Conservation (phyloP, 805 yeast species). For the Myxozyma melibiosi region DNA sequence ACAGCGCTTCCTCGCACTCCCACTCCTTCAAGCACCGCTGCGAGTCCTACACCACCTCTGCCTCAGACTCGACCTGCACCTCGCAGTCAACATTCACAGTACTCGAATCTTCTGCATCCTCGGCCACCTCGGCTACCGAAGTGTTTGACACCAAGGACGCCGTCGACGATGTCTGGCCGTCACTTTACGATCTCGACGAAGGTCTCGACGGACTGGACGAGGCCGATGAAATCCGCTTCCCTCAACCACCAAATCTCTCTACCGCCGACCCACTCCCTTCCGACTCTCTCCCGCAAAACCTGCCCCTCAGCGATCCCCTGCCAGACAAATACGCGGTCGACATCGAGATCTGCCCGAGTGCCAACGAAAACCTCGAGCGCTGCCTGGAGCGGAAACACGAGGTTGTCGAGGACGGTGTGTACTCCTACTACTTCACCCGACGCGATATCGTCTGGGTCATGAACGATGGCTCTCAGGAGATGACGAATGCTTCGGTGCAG, state of each 20-base stretch:
- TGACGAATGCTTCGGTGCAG: not conserved
- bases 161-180: not conserved
- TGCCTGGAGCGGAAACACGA: not conserved
- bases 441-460: not conserved
- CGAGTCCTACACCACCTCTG: too few species aligned
- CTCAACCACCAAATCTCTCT: too few species aligned
- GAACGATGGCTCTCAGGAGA: not conserved
- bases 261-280: too few species aligned
- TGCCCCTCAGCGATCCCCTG: not conserved
- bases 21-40: too few species aligned
- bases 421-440: not conserved
- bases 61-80: too few species aligned
- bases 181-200: not conserved
- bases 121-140: not conserved
- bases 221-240: too few species aligned
- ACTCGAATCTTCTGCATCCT: not conserved
- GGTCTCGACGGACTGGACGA: not conserved
- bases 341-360: not conserved
- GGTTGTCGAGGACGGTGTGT: not conserved
- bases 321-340: not conserved
- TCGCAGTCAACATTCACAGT: too few species aligned
- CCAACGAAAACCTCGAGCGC: not conserved
- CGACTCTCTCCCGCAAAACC: too few species aligned
- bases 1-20: too few species aligned
- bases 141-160: not conserved